Evolutionary conservation across 345 rosid genomes (phyloP), one percentile per base, ranked within the genome.

Genomic region (Schrenkiella parvula): DNA sequence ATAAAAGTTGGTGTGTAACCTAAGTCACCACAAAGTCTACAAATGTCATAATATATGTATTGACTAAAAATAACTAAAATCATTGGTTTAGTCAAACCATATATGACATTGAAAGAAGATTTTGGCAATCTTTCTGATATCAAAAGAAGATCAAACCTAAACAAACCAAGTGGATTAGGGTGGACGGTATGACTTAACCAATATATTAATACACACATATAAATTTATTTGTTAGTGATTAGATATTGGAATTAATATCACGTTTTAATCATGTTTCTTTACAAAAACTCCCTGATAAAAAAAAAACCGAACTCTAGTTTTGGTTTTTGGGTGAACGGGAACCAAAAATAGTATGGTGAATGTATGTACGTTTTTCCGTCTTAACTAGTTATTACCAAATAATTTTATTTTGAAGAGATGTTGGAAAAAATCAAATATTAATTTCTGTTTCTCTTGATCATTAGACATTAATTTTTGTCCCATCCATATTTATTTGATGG

Each of bases 1-100:
- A 46, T 1, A 3, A 38, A 51, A 50, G 68, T 61, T 50, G 61
- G 23, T 50, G 66, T 22, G 2, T 50, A 29, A 71, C 75, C 75
- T 71, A 71, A 62, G n/a, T 51, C 75, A 71, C 75, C 31, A 61
- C 13, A 6, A 48, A 28, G 21, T 19, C 34, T 28, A 61, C 43
- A 61, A 51, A 51, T 51, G 13, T 32, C n/a, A n/a, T 37, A 47
- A 50, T 60, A 9, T 19, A 18, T 18, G 1, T 59, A 39, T 39
- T 15, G 25, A 51, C 62, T 51, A 32, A 50, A 38, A 31, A 11
- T 47, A 51, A 43, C n/a, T 21, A 54, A 58, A 46, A 47, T 46
- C 1, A 62, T 38, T 53, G 19, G 55, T 53, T 32, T 43, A 57
- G 43, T 73, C 78, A 73, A 63, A 73, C 52, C 34, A 56, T 56